phyloP scores from a whole-genome alignment of 257 asterid genomes.

The Scutellaria baicalensis region DNA sequence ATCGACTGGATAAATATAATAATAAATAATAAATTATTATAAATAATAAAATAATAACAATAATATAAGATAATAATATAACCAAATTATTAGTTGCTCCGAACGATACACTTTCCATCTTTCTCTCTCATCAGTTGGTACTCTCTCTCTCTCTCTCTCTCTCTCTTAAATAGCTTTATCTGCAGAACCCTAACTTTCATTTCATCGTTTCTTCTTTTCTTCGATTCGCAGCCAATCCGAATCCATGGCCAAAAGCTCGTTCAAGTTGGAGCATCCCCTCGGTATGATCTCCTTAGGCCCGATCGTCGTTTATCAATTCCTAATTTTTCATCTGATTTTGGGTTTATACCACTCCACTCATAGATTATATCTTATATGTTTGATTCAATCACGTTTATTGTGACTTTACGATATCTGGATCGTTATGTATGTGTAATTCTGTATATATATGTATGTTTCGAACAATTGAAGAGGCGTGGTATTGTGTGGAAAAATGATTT shows the following conservation, averaged over 20 bases:
- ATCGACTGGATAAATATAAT: no score
- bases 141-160: background rate
- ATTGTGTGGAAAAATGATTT: background rate
- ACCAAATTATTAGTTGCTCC: background rate
- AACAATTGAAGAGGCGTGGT: background rate
- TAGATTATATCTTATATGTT: background rate
- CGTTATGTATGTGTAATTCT: conserved; percentile 1
- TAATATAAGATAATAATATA: background rate
- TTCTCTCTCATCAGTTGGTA: background rate
- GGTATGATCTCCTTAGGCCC: conserved; percentile 27
- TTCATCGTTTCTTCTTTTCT: background rate
- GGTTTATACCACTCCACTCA: background rate
- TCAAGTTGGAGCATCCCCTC: conserved; percentile 71
- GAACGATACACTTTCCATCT: background rate
- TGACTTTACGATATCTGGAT: conserved; percentile 7
- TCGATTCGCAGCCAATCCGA: conserved; percentile 14
- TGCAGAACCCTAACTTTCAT: conserved; percentile 4
- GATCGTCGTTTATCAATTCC: conserved; percentile 11
- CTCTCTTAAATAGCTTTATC: background rate
- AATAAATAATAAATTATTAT: no score
- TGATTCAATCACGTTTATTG: background rate
- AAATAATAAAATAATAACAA: background rate
- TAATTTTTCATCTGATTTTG: background rate
- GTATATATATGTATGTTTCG: no score
- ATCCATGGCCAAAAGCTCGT: conserved; percentile 63